These are phyloP conservation scores for Pestalotiopsis sp. DNA, from an alignment of 2,329 filamentous ascomycete genomes.

Conservation along the genomic window DNA sequence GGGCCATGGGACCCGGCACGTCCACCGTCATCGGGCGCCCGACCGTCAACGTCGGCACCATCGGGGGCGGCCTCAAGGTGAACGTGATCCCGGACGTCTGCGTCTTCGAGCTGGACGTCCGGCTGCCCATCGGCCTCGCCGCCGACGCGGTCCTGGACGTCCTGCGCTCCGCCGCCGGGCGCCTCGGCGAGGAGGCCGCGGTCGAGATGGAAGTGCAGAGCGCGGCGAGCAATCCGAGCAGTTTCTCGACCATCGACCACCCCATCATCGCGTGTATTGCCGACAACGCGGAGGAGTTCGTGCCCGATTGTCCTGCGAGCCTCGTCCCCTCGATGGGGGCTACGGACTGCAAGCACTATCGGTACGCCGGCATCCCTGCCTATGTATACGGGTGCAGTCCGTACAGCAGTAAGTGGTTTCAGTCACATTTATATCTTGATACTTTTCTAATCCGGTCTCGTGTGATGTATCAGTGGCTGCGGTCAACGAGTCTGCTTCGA, in stretches of 20 bases:
- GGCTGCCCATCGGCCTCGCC: neutral
- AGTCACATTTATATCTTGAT: neutral
- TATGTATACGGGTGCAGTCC: constrained; percentile 2
- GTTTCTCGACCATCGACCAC: neutral
- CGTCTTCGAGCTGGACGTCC: constrained; percentile 2
- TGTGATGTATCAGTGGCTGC: neutral
- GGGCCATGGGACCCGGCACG: constrained; percentile 2
- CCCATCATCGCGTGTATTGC: neutral
- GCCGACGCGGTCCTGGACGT: neutral
- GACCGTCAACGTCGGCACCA: constrained; percentile 2
- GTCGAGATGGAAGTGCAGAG: neutral
- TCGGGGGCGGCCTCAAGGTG: neutral
- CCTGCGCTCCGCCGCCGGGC: neutral
- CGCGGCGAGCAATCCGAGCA: constrained; percentile 1
- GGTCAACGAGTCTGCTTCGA: constrained; percentile 2
- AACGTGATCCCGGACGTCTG: constrained; percentile 1
- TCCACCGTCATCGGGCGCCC: constrained; percentile 2
- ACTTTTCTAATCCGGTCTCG: neutral
- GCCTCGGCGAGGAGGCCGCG: neutral
- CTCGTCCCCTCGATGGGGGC: constrained; percentile 3
- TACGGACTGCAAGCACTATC: constrained; percentile 8
- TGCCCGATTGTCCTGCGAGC: neutral
- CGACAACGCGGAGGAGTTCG: neutral
- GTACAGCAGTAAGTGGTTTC: neutral
- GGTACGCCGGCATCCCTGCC: constrained; percentile 2